Base-by-base conservation (phyloP, 2,329 filamentous ascomycete genomes). In the Fusarium sp. region DNA sequence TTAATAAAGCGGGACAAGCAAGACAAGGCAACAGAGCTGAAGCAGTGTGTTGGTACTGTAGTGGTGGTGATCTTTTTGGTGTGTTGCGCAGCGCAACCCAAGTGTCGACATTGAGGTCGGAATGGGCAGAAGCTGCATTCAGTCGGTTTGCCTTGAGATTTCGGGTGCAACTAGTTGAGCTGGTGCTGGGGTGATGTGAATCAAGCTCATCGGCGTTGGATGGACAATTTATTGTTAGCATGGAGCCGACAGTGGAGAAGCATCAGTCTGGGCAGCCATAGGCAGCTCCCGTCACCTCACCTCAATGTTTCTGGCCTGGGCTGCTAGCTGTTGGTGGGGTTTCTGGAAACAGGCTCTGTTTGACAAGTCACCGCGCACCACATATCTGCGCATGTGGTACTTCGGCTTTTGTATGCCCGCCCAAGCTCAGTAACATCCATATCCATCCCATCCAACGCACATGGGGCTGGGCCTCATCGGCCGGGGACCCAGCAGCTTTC, bases 401-500 rank as follows among this genome's bases (percentile, higher is more conserved):
- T 69, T 74, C 29, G 29, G 47, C 52, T 63, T 53, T 63, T 64
- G 46, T 22, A 49, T 53, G 47, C 49, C 63, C 50, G 16, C 44
- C 22, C 63, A 60, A 45, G 55, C 57, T 63, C 73, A 71, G 64
- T 71, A 74, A 71, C 73, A 75, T 53, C 34, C 34, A 38, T 38
- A n/a, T 38, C 27, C 43, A 58, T 32, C 27, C 54, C 60, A 29
- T 55, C 60, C 58, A 63, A 20, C 24, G 24, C 49, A 57, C 40
- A 50, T 60, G 71, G 69, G 70, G 63, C 66, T 73, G 71, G 73
- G 62, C 63, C 70, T 74, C 62, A 67, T 62, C 65, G 67, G 66
- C 73, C 65, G 63, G 73, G 71, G 65, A 61, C 68, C 73, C 70
- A 74, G 70, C 72, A 74, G 56, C 47, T 75, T 76, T 76, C 32